phyloP scores from a whole-genome alignment of 805 yeast genomes.

The Teunomyces cretensis region DNA sequence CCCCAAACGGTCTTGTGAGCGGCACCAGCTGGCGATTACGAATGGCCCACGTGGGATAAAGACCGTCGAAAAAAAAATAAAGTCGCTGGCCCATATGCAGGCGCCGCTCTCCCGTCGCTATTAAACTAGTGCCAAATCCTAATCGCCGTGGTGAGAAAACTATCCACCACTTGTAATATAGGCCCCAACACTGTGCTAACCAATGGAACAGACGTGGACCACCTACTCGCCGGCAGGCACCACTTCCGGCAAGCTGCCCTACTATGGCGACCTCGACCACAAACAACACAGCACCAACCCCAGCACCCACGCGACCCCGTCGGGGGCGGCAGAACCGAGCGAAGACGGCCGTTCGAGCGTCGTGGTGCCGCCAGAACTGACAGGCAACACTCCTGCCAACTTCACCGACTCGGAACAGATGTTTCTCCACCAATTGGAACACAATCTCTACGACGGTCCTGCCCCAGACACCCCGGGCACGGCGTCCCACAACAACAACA shows the following conservation, averaged over 20 bases:
- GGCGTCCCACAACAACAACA: background rate
- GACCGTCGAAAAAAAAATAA: background rate
- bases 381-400: conserved; percentile 9
- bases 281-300: background rate
- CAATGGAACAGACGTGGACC: conserved; percentile 8
- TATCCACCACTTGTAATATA: background rate
- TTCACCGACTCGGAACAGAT: conserved; percentile 25
- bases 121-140: background rate
- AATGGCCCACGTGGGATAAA: conserved; percentile 7
- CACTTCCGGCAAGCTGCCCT: conserved; percentile 11
- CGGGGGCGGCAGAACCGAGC: background rate
- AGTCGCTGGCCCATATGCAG: conserved; percentile 2
- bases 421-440: conserved; percentile 30
- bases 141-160: background rate
- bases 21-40: background rate
- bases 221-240: conserved; percentile 8
- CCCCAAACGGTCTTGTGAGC: background rate
- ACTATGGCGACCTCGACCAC: conserved; percentile 5
- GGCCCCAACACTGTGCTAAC: background rate
- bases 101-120: background rate
- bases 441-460: conserved; percentile 22
- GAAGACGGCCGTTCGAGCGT: background rate
- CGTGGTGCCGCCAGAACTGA: conserved; percentile 2
- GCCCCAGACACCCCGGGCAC: conserved; percentile 8
- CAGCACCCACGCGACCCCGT: background rate